phyloP scores from a whole-genome alignment of 2,329 filamentous ascomycete species.

The Scytalidium sp. region DNA sequence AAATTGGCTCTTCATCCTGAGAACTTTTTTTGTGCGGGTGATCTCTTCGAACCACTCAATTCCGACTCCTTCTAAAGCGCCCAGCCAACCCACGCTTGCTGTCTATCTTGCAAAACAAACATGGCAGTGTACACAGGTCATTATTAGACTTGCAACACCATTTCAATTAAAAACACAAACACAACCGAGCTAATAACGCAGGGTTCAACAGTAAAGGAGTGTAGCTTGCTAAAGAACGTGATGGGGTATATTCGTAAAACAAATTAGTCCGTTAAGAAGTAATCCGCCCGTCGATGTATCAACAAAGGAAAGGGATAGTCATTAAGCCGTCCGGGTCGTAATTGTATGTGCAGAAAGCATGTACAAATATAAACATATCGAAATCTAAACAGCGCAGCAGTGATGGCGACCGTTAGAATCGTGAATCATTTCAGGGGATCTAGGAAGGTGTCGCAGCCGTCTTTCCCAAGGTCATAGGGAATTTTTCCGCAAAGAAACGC shows the following conservation, averaged over 20 bases:
- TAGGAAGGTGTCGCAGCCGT: background rate
- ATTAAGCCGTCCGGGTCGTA: background rate
- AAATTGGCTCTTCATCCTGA: background rate
- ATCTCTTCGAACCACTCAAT: background rate
- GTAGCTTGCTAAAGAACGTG: constrained; percentile 27
- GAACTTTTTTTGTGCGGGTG: background rate
- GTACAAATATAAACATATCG: background rate
- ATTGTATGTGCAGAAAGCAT: background rate
- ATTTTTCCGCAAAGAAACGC: constrained; percentile 29
- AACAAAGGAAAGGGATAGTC: constrained; percentile 4
- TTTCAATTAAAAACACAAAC: background rate
- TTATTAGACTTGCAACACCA: no score
- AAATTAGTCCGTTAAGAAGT: constrained; percentile 5
- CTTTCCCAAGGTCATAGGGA: constrained; percentile 24
- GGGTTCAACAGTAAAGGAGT: constrained; percentile 11
- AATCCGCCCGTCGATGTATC: constrained; percentile 14
- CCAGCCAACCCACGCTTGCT: background rate
- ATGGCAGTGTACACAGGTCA: no score
- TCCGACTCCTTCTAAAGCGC: background rate
- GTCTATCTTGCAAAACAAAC: no score
- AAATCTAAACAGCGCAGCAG: background rate
- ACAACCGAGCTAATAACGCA: constrained; percentile 2
- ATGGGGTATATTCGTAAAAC: background rate
- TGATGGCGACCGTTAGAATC: constrained; percentile 11
- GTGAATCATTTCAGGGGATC: constrained; percentile 6